A percentile compares a stretch with the other conserved stretches of the same genome.
phyloP scores from a whole-genome alignment of 768 basidiomycete genomes.

The Tulasnella sp. region DNA sequence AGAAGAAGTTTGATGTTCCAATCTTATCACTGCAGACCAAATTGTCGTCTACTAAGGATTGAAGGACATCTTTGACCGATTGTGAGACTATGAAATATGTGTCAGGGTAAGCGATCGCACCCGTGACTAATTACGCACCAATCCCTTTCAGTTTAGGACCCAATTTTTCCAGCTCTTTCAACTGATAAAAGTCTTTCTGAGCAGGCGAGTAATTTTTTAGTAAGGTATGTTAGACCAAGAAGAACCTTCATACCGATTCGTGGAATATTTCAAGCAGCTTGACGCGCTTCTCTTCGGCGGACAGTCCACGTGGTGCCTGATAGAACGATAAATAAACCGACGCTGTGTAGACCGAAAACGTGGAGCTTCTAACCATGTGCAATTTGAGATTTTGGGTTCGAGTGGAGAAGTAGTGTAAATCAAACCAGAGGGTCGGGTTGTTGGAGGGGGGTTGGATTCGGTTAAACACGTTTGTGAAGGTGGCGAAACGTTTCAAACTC shows the following conservation, averaged over 20 bases:
- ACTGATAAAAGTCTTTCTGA: slow-evolving; percentile 84
- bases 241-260: slow-evolving; percentile 57
- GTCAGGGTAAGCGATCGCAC: background rate
- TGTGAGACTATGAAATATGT: slow-evolving; percentile 61
- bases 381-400: background rate
- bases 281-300: slow-evolving; percentile 83
- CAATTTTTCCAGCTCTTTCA: slow-evolving; percentile 91
- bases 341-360: background rate
- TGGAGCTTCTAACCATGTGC: background rate
- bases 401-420: background rate
- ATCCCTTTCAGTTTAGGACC: slow-evolving; percentile 88
- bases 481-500: background rate
- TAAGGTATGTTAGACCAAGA: slow-evolving; percentile 38
- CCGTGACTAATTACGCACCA: slow-evolving; percentile 46
- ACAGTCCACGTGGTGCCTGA: slow-evolving; percentile 56
- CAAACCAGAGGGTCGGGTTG: background rate
- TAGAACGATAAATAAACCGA: background rate
- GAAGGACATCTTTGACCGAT: slow-evolving; percentile 86
- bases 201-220: slow-evolving; percentile 20
- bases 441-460: background rate
- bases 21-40: slow-evolving; percentile 88
- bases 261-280: slow-evolving; percentile 94
- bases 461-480: background rate
- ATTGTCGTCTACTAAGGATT: slow-evolving; percentile 81
- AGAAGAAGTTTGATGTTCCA: slow-evolving; percentile 92